Evolutionary conservation across 176 grass and related monocot species (phyloP).

Genomic region (Zea luxurians): DNA sequence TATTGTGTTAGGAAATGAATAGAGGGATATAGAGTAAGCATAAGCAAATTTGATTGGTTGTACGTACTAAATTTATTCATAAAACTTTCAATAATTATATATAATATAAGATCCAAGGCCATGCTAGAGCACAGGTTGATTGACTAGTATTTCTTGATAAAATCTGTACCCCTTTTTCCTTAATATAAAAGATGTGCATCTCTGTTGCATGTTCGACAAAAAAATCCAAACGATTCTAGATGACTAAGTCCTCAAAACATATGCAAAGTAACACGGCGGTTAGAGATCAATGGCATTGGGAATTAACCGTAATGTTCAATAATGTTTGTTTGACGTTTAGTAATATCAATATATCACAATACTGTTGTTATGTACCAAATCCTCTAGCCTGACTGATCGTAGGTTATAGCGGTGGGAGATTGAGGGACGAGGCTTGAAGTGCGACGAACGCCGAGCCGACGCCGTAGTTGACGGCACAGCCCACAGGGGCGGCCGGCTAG

Average conservation of each 20-base stretch:
- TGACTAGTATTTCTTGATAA: not conserved
- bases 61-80: no score
- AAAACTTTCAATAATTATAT: not conserved
- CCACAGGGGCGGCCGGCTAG: no score
- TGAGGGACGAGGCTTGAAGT: no score
- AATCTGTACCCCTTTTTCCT: no score
- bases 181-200: no score
- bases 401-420: no score
- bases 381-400: no score
- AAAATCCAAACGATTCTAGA: not conserved
- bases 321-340: conserved; percentile 4
- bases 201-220: not conserved
- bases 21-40: not conserved
- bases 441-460: no score
- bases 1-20: not conserved
- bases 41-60: not conserved
- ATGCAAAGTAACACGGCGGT: not conserved
- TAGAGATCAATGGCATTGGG: not conserved
- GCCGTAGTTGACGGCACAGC: no score
- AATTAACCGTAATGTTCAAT: not conserved
- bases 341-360: conserved; percentile 13
- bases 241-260: not conserved
- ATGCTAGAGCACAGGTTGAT: not conserved
- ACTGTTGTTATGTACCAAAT: no score
- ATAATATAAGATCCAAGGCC: not conserved